Percentiles rank a stretch among this genome's conserved stretches.
phyloP scores from a whole-genome alignment of 2,329 filamentous ascomycete genomes.

The Teratosphaeria zuluensis region DNA sequence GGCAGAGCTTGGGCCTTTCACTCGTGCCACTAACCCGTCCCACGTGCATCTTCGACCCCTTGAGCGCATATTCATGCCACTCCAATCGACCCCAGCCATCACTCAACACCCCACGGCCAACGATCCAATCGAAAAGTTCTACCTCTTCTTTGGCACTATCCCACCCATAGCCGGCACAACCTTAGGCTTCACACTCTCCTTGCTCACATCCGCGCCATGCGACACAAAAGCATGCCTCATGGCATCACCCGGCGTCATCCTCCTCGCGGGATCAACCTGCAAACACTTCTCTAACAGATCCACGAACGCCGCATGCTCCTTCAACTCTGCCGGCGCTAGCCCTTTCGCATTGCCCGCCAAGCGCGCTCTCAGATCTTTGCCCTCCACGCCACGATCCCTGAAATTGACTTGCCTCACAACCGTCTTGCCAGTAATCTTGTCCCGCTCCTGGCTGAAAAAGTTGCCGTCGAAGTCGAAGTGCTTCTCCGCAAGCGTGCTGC shows the following conservation, averaged over 20 bases:
- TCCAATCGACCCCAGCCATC: no score
- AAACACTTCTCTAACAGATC: conserved; percentile 85
- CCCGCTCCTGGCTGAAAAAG: conserved; percentile 75
- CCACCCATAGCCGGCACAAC: conserved; percentile 11
- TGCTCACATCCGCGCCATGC: neutral
- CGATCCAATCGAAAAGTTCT: neutral
- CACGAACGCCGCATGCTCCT: conserved; percentile 72
- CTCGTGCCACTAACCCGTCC: no score
- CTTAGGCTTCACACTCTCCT: conserved; percentile 3
- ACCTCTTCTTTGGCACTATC: neutral
- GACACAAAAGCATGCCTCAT: conserved; percentile 79
- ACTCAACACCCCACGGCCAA: no score
- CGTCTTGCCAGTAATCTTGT: conserved; percentile 79
- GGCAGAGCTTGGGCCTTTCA: no score
- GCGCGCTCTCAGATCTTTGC: conserved; percentile 69
- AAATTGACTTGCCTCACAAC: conserved; percentile 57
- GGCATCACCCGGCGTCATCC: conserved; percentile 77
- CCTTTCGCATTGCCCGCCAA: conserved; percentile 58
- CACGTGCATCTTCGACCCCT: no score
- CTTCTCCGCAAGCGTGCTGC: conserved; percentile 62
- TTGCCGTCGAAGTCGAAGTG: conserved; percentile 80
- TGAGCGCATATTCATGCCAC: no score
- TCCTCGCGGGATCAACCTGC: conserved; percentile 82
- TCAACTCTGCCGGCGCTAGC: conserved; percentile 62
- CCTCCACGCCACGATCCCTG: conserved; percentile 50